Evolutionary conservation across 495 filamentous ascomycete genomes (phyloP).

Genomic region (Pseudotulostoma volvatum): DNA sequence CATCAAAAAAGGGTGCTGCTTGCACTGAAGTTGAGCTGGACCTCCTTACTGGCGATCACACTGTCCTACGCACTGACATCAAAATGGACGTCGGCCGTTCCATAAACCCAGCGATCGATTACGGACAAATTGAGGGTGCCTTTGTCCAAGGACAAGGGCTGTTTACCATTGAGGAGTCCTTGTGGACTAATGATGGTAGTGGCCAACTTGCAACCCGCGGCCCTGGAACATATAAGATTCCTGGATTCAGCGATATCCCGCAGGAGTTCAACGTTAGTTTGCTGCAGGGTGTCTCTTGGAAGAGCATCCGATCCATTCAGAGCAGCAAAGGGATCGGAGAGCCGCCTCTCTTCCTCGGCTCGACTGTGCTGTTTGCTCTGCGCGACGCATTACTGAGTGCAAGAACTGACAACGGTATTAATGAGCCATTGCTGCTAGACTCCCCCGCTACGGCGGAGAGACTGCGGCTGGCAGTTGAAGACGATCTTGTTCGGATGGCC

Average conservation of each 20-base stretch:
- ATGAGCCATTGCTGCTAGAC: slow-evolving; percentile 41
- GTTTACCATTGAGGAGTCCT: slow-evolving; percentile 86
- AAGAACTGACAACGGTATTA: slow-evolving; percentile 48
- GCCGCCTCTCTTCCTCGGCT: slow-evolving; percentile 93
- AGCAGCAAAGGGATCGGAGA: slow-evolving; percentile 72
- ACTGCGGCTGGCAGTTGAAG: slow-evolving; percentile 65
- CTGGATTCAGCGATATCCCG: slow-evolving; percentile 90
- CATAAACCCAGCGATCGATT: slow-evolving; percentile 94
- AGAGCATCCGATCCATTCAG: slow-evolving; percentile 87
- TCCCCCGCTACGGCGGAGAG: slow-evolving; percentile 77
- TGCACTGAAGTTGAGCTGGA: slow-evolving; percentile 87
- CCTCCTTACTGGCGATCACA: slow-evolving; percentile 88
- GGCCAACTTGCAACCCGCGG: slow-evolving; percentile 81
- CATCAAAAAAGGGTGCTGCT: slow-evolving; percentile 75
- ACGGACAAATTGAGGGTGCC: slow-evolving; percentile 94
- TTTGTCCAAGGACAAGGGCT: slow-evolving; percentile 91
- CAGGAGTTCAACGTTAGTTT: slow-evolving; percentile 85
- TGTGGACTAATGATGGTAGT: slow-evolving; percentile 66
- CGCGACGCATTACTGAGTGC: slow-evolving; percentile 66
- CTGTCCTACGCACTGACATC: slow-evolving; percentile 73
- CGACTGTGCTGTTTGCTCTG: slow-evolving; percentile 82
- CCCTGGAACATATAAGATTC: slow-evolving; percentile 87
- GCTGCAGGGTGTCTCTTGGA: slow-evolving; percentile 86
- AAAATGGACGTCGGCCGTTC: slow-evolving; percentile 95
- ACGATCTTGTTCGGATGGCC: slow-evolving; percentile 69